Conservation (phyloP, 352 stramenopile genomes). For the Phytopythium vexans region DNA sequence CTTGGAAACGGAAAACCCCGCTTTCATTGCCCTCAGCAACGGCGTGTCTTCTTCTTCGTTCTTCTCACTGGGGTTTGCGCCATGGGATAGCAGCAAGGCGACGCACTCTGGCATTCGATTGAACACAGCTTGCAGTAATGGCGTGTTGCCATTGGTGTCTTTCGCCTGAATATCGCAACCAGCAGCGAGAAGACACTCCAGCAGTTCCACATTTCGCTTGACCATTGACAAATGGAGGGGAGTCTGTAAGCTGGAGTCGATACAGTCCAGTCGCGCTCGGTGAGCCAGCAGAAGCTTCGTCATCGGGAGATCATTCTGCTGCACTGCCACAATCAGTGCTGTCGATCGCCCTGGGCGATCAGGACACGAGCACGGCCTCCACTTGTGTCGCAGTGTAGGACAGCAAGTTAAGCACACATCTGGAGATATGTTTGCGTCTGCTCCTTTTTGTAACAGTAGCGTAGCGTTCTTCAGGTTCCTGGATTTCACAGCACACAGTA, state of each 20-base stretch:
- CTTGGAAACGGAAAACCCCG: not conserved
- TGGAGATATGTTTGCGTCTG: slow-evolving; percentile 49
- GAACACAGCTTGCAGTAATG: not conserved
- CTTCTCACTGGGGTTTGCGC: not conserved
- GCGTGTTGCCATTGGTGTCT: not conserved
- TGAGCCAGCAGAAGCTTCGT: slow-evolving; percentile 35
- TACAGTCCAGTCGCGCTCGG: too few species aligned
- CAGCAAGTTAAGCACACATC: slow-evolving; percentile 37
- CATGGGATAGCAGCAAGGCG: not conserved
- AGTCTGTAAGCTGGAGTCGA: too few species aligned
- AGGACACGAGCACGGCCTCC: not conserved
- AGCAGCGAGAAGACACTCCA: not conserved
- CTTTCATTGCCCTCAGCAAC: not conserved
- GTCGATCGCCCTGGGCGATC: slow-evolving; percentile 13
- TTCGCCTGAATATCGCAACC: not conserved
- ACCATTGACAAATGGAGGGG: too few species aligned
- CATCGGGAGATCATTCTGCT: slow-evolving; percentile 29
- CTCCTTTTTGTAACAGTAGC: slow-evolving; percentile 28
- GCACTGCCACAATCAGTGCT: slow-evolving; percentile 40
- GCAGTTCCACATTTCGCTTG: too few species aligned
- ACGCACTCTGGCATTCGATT: not conserved
- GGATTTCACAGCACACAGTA: slow-evolving; percentile 52
- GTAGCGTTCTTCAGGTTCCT: slow-evolving; percentile 29
- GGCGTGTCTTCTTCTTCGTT: not conserved
- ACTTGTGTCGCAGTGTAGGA: not conserved